Conservation (phyloP, 1,139 yeast species). For the Lodderomyces pseudojiufengensis region DNA sequence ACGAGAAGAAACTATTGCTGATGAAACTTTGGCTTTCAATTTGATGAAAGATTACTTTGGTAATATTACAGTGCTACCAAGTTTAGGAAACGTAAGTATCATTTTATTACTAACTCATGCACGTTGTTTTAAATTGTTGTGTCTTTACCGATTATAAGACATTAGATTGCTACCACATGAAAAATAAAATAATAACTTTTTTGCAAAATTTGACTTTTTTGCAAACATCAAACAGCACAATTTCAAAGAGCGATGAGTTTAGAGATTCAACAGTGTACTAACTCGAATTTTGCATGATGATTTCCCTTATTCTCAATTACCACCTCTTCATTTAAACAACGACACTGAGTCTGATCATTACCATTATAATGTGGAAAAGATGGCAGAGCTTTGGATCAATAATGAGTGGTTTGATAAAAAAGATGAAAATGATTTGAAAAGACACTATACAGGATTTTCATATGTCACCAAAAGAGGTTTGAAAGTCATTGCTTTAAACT, state of each 20-base stretch:
- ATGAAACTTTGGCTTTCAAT: constrained; percentile 49
- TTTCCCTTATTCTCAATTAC: constrained; percentile 67
- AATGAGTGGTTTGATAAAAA: constrained; percentile 35
- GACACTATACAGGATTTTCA: constrained; percentile 63
- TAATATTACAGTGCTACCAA: constrained; percentile 58
- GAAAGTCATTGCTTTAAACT: constrained; percentile 61
- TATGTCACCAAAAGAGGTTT: constrained; percentile 54
- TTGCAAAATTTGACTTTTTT: too few relatives aligned
- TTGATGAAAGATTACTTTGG: constrained; percentile 54
- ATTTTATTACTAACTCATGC: too few relatives aligned
- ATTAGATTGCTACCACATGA: too few relatives aligned
- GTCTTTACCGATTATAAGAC: too few relatives aligned
- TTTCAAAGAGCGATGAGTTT: too few relatives aligned
- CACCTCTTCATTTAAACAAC: constrained; percentile 31
- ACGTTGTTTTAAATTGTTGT: too few relatives aligned
- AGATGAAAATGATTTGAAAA: constrained; percentile 18
- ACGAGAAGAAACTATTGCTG: constrained; percentile 46
- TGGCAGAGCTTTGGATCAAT: constrained; percentile 55
- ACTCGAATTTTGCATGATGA: constrained; percentile 61
- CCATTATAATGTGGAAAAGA: constrained; percentile 30
- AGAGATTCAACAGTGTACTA: too few relatives aligned
- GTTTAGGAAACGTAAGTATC: constrained; percentile 41
- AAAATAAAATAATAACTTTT: too few relatives aligned
- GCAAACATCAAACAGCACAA: too few relatives aligned
- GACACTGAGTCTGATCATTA: background rate